A percentile compares a stretch with the other conserved stretches of the same genome.
These are phyloP conservation scores for Fusarium buharicum DNA, from an alignment of 2,329 filamentous ascomycete genomes.

Conservation along the genomic window DNA sequence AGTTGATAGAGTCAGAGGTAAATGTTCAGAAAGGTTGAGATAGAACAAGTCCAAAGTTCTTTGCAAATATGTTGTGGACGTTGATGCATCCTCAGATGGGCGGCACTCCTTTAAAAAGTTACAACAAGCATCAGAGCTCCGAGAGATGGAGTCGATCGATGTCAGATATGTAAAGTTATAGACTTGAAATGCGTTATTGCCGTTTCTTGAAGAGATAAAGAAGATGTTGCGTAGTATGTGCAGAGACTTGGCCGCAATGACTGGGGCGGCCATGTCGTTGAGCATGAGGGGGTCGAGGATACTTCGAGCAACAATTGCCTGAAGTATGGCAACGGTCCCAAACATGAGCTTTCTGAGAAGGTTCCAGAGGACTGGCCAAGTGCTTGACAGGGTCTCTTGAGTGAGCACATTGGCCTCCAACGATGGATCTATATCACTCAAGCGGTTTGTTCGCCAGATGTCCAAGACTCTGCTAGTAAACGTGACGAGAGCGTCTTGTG, in stretches of 20 bases:
- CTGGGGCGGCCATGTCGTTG: conserved; percentile 62
- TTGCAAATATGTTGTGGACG: conserved; percentile 59
- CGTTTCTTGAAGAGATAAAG: conserved; percentile 82
- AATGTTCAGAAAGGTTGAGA: conserved; percentile 85
- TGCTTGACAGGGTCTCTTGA: conserved; percentile 71
- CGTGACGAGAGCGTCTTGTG: conserved; percentile 70
- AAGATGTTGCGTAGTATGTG: conserved; percentile 80
- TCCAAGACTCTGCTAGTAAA: conserved; percentile 74
- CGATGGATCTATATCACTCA: conserved; percentile 76
- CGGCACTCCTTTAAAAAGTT: conserved; percentile 73
- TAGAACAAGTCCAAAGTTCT: conserved; percentile 87
- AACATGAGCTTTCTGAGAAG: conserved; percentile 81
- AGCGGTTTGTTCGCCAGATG: conserved; percentile 78
- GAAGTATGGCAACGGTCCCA: conserved; percentile 77
- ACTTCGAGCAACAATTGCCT: conserved; percentile 75
- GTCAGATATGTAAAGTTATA: conserved; percentile 86
- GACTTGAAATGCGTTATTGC: conserved; percentile 79
- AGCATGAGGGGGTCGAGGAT: conserved; percentile 62
- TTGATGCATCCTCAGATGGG: conserved; percentile 50
- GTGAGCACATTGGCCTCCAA: conserved; percentile 73
- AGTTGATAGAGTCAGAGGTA: conserved; percentile 75
- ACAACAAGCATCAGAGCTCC: conserved; percentile 73
- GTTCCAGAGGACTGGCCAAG: conserved; percentile 78
- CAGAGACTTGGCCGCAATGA: conserved; percentile 76
- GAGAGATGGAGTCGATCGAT: conserved; percentile 81